Percentiles rank a stretch among this genome's conserved stretches.
These are phyloP conservation scores for Erucastrum elatum DNA, from an alignment of 345 rosid species.

Conservation along the genomic window DNA sequence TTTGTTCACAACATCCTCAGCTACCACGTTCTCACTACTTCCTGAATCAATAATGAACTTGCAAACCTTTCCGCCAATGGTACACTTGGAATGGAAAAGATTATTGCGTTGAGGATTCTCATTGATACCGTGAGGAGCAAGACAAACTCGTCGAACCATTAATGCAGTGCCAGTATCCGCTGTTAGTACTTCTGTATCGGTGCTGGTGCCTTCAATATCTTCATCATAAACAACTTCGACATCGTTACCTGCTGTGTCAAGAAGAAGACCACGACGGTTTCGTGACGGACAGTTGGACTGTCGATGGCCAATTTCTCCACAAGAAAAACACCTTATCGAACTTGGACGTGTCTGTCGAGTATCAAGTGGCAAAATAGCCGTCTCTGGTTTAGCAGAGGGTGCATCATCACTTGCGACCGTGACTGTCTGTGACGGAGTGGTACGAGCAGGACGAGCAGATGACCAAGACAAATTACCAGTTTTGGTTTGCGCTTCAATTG, in stretches of 20 bases:
- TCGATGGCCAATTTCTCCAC: neutral
- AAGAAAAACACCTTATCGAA: neutral
- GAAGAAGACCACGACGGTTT: neutral
- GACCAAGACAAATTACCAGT: no score
- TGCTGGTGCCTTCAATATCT: neutral
- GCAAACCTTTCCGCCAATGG: neutral
- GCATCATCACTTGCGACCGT: no score
- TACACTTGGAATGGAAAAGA: neutral
- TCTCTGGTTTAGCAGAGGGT: no score
- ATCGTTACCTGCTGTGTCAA: neutral
- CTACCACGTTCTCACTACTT: neutral
- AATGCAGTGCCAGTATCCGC: neutral
- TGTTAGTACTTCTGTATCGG: neutral
- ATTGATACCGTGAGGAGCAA: neutral
- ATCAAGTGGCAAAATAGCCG: no score
- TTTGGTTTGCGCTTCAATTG: no score
- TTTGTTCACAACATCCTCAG: neutral
- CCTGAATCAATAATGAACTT: neutral
- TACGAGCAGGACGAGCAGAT: no score
- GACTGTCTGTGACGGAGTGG: no score
- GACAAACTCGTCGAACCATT: neutral
- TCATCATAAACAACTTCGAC: neutral
- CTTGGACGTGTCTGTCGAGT: no score
- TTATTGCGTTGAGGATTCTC: neutral
- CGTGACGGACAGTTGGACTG: neutral